Percentiles rank a stretch among this genome's conserved stretches.
These are phyloP conservation scores for Crepidotus variabilis DNA, from an alignment of 768 basidiomycete species.

Conservation along the genomic window DNA sequence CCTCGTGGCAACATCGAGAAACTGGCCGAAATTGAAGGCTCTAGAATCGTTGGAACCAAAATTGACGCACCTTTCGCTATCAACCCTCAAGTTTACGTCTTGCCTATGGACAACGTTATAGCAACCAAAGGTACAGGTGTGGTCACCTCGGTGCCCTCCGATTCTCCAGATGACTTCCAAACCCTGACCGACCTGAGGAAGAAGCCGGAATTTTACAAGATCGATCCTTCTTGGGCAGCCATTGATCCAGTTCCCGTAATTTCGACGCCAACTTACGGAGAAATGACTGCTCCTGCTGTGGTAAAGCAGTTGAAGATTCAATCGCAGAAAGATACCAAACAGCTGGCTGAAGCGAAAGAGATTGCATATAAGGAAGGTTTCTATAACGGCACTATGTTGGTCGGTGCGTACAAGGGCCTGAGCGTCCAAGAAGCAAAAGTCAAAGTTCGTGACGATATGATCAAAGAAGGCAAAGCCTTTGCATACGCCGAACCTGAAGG, in stretches of 20 bases:
- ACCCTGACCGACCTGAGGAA: constrained; percentile 90
- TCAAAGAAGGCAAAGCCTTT: constrained; percentile 73
- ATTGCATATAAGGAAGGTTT: constrained; percentile 98
- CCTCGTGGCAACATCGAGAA: constrained; percentile 70
- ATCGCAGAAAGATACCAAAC: constrained; percentile 91
- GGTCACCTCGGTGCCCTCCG: constrained; percentile 96
- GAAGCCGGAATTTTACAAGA: constrained; percentile 95
- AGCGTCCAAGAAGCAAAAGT: constrained; percentile 89
- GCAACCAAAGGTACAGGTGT: constrained; percentile 99
- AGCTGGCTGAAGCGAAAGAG: constrained; percentile 95
- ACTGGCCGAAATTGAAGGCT: constrained; percentile 74
- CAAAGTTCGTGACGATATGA: constrained; percentile 83
- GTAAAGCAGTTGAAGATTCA: constrained; percentile 91
- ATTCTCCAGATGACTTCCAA: constrained; percentile 95
- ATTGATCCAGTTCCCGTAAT: constrained; percentile 87
- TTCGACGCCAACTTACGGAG: constrained; percentile 87
- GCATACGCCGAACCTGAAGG: constrained; percentile 96
- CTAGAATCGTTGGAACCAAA: constrained; percentile 80
- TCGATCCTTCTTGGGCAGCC: constrained; percentile 83
- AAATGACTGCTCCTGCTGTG: constrained; percentile 80
- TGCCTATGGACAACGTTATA: constrained; percentile 98
- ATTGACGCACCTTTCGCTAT: constrained; percentile 85
- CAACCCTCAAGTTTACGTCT: constrained; percentile 84
- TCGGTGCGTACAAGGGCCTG: constrained; percentile 88
- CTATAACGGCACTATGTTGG: constrained; percentile 88